phyloP scores from a whole-genome alignment of 116 monocot species.

The Iris pallida region DNA sequence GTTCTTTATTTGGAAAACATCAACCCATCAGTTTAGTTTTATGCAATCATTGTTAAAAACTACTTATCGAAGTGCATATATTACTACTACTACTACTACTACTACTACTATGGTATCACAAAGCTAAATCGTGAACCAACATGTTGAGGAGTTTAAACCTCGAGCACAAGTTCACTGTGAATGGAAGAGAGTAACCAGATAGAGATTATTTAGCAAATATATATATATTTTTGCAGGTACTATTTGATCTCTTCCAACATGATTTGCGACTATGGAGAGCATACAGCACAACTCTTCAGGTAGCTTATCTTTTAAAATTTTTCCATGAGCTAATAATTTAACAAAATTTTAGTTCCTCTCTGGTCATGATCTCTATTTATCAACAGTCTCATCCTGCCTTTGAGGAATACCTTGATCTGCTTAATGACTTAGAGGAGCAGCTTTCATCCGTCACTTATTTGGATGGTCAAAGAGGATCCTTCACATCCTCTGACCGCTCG shows the following conservation, averaged over 20 bases:
- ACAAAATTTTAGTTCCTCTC: not conserved
- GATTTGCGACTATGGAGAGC: constrained; percentile 91
- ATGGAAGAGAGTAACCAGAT: not conserved
- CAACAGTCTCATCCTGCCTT: constrained; percentile 80
- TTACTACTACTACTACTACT: too few relatives aligned
- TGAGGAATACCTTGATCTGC: constrained; percentile 82
- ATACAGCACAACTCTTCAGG: constrained; percentile 87
- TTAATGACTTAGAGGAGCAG: constrained; percentile 66
- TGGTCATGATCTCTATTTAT: not conserved
- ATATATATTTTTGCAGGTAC: constrained; percentile 51
- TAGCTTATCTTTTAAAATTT: not conserved
- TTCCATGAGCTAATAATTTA: not conserved
- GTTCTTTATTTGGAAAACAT: too few relatives aligned
- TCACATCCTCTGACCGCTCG: not conserved
- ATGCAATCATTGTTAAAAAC: too few relatives aligned
- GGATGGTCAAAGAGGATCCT: constrained; percentile 18
- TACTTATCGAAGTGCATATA: too few relatives aligned
- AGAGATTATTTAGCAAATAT: too few relatives aligned
- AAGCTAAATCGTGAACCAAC: too few relatives aligned
- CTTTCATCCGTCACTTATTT: constrained; percentile 50
- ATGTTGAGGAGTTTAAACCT: not conserved
- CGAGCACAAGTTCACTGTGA: not conserved
- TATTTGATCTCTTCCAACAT: constrained; percentile 90
- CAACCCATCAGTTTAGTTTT: too few relatives aligned
- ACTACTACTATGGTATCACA: too few relatives aligned